These are phyloP conservation scores for Entophlyctis luteolus DNA, from an alignment of 192 early-diverging fungal genomes.

Conservation along the genomic window DNA sequence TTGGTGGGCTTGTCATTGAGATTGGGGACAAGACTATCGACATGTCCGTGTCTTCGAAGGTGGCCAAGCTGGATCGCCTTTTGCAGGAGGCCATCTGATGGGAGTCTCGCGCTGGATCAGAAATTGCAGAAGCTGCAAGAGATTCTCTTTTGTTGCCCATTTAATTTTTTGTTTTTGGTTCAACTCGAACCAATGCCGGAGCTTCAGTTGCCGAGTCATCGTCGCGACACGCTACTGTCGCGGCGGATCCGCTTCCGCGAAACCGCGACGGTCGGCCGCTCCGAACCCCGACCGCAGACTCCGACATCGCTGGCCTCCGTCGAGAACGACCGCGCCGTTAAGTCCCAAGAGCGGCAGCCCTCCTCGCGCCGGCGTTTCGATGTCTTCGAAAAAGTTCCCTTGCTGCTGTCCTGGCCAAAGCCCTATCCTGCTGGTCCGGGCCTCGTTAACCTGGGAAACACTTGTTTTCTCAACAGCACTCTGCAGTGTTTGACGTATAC, in stretches of 20 bases:
- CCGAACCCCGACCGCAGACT: background rate
- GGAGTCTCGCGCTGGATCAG: no score
- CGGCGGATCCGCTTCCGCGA: conserved; percentile 16
- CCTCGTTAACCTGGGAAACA: conserved; percentile 75
- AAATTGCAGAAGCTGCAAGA: no score
- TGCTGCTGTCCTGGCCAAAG: conserved; percentile 18
- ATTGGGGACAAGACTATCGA: conserved; percentile 98
- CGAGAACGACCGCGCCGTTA: no score
- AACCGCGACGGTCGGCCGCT: background rate
- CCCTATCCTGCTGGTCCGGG: conserved; percentile 43
- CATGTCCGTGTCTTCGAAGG: conserved; percentile 89
- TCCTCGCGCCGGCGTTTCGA: background rate
- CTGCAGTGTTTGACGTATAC: conserved; percentile 77
- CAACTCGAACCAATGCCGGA: no score
- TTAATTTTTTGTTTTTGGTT: no score
- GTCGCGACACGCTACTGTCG: background rate
- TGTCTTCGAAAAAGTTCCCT: conserved; percentile 7
- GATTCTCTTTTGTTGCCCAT: no score
- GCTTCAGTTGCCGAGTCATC: no score
- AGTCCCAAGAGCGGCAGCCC: background rate
- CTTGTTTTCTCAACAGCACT: conserved; percentile 81
- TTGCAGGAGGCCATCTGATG: conserved; percentile 62
- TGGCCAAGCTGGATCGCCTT: conserved; percentile 93
- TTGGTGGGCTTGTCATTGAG: conserved; percentile 96
- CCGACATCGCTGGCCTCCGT: background rate